Evolutionary conservation across 768 basidiomycete genomes (phyloP).

Genomic region (Clathrus columnatus): DNA sequence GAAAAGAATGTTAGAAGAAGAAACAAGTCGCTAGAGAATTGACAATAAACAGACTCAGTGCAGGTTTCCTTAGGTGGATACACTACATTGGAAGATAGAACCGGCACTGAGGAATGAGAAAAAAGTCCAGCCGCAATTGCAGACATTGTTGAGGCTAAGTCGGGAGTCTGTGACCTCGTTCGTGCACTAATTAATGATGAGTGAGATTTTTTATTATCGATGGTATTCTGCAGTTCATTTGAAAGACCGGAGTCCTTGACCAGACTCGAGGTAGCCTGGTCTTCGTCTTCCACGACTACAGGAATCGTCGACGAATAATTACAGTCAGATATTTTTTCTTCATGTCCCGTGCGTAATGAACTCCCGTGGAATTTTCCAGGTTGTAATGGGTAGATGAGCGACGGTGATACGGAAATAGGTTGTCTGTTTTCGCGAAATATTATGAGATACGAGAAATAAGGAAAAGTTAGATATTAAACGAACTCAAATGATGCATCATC

Average conservation of each 20-base stretch:
- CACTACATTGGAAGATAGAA: constrained; percentile 3
- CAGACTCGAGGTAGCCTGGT: neutral
- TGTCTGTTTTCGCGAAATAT: neutral
- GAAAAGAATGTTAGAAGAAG: neutral
- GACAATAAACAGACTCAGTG: neutral
- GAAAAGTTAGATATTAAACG: neutral
- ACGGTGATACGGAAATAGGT: neutral
- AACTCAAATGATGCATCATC: constrained; percentile 15
- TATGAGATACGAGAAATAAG: neutral
- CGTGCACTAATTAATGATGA: too few species aligned
- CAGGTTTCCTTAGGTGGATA: constrained; percentile 7
- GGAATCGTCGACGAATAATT: neutral
- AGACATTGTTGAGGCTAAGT: too few species aligned
- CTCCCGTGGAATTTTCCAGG: neutral
- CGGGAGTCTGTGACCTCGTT: too few species aligned
- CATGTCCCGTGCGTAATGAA: neutral
- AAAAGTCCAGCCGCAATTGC: too few species aligned
- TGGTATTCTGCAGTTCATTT: too few species aligned
- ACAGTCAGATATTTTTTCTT: neutral
- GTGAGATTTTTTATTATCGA: too few species aligned
- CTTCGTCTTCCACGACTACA: neutral
- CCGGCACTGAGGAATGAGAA: neutral
- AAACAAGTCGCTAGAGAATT: neutral
- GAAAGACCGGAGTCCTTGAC: too few species aligned
- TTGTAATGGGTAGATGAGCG: neutral